Base-by-base conservation (phyloP, 2,329 filamentous ascomycete genomes). In the Pyrenophora seminiperda region DNA sequence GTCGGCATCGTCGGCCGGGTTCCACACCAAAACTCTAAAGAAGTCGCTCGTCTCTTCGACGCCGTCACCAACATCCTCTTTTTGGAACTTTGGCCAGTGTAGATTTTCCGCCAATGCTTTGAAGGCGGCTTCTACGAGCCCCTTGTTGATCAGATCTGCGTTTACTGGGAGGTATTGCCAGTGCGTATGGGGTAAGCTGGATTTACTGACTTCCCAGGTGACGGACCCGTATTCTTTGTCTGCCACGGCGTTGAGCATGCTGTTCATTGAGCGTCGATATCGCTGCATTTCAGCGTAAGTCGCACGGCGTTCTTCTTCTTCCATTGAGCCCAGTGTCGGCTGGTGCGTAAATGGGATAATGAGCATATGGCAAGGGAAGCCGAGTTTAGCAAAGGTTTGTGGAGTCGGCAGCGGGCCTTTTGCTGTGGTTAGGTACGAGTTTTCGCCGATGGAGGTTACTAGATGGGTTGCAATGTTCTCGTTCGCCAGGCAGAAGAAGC, bases 401-500 rank as follows among this genome's bases (percentile, higher is more conserved):
- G 83, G 74, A 1, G 85, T 88, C 1, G 90, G 87, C 1, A 99
- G 80, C 4, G 94, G 92, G 0, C 94, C 94, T 72, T 96, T 97
- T 51, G 94, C 91, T 18, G 89, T 94, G 20, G 94, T 96, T 46
- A 97, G 76, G 72, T 97, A 97, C 45, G 86, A 82, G 53, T 96
- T 89, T 14, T 91, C 86, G 44, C 90, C 94, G 57, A 99, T 93
- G 19, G 89, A 91, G 58, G 89, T 88, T 64, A 97, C 88, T 73
- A 99, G 88, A 74, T 99, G 93, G 1, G 87, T 88, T 43, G 89
- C 88, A 36, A 94, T 79, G 53, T 88, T 88, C 5, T 89, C 85
- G 71, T 96, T 97, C 5, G 90, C 92, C 9, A 99, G 81, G 70
- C 94, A 99, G 77, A 99, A 97, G 79, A 94, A 99, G 76, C 94